Percentiles rank a stretch among this genome's conserved stretches.
phyloP scores from a whole-genome alignment of 768 basidiomycete genomes.

The Sarcodon sp. region DNA sequence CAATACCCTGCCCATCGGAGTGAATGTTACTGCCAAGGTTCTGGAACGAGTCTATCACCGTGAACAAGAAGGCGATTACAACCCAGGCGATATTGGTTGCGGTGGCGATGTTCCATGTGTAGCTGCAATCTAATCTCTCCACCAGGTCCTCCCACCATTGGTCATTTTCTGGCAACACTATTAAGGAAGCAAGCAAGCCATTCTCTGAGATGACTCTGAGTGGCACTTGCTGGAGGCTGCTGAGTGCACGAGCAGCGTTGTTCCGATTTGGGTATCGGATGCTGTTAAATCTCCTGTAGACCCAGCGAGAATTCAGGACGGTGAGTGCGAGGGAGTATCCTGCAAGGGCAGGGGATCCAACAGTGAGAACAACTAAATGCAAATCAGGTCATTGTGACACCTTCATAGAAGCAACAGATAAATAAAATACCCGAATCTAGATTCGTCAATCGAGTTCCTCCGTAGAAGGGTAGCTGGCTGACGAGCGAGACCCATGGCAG shows the following conservation, averaged over 20 bases:
- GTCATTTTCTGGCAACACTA: constrained; percentile 28
- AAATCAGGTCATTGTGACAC: constrained; percentile 17
- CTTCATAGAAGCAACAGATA: background rate
- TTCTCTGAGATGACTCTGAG: constrained; percentile 12
- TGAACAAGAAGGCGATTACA: constrained; percentile 27
- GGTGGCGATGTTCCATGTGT: constrained; percentile 27
- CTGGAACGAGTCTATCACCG: constrained; percentile 15
- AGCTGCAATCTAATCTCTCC: constrained; percentile 19
- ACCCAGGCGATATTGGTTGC: constrained; percentile 31
- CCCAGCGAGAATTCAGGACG: constrained; percentile 30
- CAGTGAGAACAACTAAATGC: constrained; percentile 22
- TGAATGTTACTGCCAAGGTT: constrained; percentile 11
- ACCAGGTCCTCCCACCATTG: constrained; percentile 25
- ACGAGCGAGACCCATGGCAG: constrained; percentile 35
- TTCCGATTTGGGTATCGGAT: constrained; percentile 18
- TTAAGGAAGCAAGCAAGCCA: constrained; percentile 24
- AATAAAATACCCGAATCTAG: constrained; percentile 16
- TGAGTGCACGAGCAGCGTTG: constrained; percentile 21
- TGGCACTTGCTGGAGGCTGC: constrained; percentile 28
- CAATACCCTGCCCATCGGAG: constrained; percentile 23
- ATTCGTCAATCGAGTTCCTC: constrained; percentile 25
- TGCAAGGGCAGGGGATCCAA: constrained; percentile 32
- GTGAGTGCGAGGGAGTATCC: constrained; percentile 31
- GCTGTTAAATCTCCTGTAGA: constrained; percentile 18
- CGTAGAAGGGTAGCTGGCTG: constrained; percentile 35